Evolutionary conservation across 73 alveolate species (phyloP).

Genomic region (Paramecium sonneborni): DNA sequence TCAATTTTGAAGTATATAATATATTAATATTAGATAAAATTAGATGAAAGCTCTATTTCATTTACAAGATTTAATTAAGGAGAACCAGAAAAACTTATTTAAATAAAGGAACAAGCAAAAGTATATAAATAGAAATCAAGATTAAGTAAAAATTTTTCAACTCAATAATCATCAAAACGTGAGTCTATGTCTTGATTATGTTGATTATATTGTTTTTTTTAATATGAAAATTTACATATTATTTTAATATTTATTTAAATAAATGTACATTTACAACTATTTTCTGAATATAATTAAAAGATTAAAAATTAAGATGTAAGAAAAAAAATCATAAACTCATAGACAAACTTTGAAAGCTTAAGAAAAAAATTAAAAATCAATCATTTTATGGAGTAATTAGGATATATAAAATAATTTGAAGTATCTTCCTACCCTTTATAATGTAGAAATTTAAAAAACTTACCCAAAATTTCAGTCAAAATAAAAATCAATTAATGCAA

Average conservation of each 20-base stretch:
- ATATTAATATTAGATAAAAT: neutral
- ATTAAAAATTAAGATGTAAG: neutral
- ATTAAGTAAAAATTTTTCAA: neutral
- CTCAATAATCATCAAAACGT: neutral
- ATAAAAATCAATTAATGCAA: neutral
- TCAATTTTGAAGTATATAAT: neutral
- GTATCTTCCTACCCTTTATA: neutral
- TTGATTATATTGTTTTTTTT: neutral
- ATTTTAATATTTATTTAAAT: neutral
- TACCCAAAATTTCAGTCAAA: neutral
- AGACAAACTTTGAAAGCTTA: neutral
- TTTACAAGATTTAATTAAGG: neutral
- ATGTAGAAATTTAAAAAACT: neutral
- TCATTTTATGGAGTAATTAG: neutral
- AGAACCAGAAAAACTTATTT: constrained; percentile 7
- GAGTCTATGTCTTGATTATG: neutral
- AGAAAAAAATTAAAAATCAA: neutral
- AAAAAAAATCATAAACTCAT: neutral
- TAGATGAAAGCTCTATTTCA: neutral
- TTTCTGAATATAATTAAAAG: neutral
- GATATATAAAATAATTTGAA: neutral
- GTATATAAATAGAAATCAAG: constrained; percentile 12
- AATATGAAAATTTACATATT: neutral
- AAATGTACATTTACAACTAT: neutral
- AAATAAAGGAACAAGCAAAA: neutral